Conservation (phyloP, 768 basidiomycete genomes). For the Pisolithus microcarpus region DNA sequence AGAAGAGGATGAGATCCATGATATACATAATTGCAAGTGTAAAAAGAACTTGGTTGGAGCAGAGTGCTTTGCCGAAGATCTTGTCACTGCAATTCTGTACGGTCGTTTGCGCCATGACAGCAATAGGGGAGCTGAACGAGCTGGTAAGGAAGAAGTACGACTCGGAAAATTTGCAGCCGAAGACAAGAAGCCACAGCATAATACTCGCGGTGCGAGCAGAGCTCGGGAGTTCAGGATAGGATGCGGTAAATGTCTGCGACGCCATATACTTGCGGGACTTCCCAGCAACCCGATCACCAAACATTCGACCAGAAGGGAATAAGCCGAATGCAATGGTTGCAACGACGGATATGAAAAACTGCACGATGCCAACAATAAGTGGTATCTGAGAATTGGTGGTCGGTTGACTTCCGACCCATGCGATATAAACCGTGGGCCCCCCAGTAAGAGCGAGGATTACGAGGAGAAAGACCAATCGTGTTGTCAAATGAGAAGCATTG, state of each 20-base stretch:
- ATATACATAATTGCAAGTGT: slow-evolving; percentile 97
- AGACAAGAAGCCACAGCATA: slow-evolving; percentile 84
- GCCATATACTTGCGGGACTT: slow-evolving; percentile 98
- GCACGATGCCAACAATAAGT: slow-evolving; percentile 86
- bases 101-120: slow-evolving; percentile 93
- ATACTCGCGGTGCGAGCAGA: slow-evolving; percentile 78
- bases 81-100: slow-evolving; percentile 87
- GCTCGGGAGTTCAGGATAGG: slow-evolving; percentile 75
- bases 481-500: slow-evolving; percentile 94
- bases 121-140: slow-evolving; percentile 94
- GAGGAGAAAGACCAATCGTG: slow-evolving; percentile 85
- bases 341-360: slow-evolving; percentile 85
- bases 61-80: slow-evolving; percentile 72
- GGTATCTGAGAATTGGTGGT: slow-evolving; percentile 56
- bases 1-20: slow-evolving; percentile 97
- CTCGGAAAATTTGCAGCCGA: slow-evolving; percentile 93
- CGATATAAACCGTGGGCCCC: slow-evolving; percentile 92
- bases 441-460: slow-evolving; percentile 88
- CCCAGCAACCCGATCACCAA: slow-evolving; percentile 95
- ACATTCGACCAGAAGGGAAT: slow-evolving; percentile 95
- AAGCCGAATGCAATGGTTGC: slow-evolving; percentile 79
- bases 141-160: slow-evolving; percentile 98
- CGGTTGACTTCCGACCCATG: slow-evolving; percentile 65
- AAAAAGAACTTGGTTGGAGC: slow-evolving; percentile 90
- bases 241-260: slow-evolving; percentile 97